Conservation (phyloP, 306 rosid species). For the Dalbergia cultrata region DNA sequence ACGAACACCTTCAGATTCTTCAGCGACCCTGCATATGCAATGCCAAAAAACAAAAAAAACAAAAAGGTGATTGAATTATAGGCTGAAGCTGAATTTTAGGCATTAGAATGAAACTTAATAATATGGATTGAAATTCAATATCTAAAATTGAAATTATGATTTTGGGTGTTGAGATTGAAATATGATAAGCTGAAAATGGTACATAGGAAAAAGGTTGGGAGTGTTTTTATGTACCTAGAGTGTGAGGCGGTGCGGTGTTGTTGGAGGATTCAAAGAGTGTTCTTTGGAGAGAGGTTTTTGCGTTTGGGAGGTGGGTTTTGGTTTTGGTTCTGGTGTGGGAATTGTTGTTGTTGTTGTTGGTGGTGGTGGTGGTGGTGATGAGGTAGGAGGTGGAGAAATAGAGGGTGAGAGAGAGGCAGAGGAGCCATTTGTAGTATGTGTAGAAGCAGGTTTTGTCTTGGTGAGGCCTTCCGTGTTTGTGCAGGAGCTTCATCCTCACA, state of each 20-base stretch:
- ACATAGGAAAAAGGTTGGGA: too few relatives aligned
- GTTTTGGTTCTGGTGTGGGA: conserved; percentile 34
- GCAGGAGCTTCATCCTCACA: conserved; percentile 82
- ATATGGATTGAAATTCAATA: too few relatives aligned
- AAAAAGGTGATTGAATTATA: too few relatives aligned
- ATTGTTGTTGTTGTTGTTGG: background rate
- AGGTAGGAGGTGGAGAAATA: conserved; percentile 83
- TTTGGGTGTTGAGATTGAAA: too few relatives aligned
- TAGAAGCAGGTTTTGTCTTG: conserved; percentile 52
- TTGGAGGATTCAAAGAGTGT: conserved; percentile 60
- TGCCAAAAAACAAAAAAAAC: too few relatives aligned
- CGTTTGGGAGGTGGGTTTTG: conserved; percentile 25
- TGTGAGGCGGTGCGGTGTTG: conserved; percentile 15
- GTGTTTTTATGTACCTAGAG: background rate
- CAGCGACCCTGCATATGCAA: conserved; percentile 41
- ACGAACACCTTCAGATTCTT: conserved; percentile 69
- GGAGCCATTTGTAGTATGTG: conserved; percentile 78
- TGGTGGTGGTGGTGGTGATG: conserved; percentile 52
- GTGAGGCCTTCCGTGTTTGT: conserved; percentile 63
- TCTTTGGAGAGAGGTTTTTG: conserved; percentile 49
- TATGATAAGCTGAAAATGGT: too few relatives aligned
- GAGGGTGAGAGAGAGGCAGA: conserved; percentile 79
- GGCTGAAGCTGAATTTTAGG: too few relatives aligned
- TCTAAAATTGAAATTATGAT: too few relatives aligned
- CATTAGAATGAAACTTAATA: too few relatives aligned